phyloP scores from a whole-genome alignment of 164 flowering plant genomes.

The Liquidambar formosana region DNA sequence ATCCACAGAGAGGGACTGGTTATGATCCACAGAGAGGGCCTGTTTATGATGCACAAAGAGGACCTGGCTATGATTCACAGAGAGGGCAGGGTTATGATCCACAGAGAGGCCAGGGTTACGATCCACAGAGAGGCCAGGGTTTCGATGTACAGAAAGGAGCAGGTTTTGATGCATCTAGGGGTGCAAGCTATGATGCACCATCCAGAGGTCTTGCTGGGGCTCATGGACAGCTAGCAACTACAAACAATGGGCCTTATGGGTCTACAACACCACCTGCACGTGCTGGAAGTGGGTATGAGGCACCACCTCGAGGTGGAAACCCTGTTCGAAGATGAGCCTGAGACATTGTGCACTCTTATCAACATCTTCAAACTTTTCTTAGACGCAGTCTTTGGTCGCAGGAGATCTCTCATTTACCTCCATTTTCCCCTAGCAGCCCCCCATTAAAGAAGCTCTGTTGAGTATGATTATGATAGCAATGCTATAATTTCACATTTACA shows the following conservation, averaged over 20 bases:
- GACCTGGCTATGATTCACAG: conserved; percentile 26
- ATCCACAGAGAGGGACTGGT: conserved; percentile 22
- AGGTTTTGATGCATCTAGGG: conserved; percentile 25
- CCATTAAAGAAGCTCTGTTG: neutral
- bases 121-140: conserved; percentile 5
- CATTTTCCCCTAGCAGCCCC: neutral
- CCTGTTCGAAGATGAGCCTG: conserved; percentile 41
- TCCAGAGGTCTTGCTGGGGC: conserved; percentile 37
- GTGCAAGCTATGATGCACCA: conserved; percentile 28
- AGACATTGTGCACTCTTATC: neutral
- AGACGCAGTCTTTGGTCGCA: neutral
- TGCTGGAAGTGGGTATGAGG: conserved; percentile 37
- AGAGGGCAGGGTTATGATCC: conserved; percentile 30
- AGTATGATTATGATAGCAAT: neutral
- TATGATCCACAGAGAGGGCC: conserved; percentile 34
- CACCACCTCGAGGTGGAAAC: conserved; percentile 49
- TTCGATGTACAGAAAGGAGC: conserved; percentile 24
- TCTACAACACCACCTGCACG: conserved; percentile 54
- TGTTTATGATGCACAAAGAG: conserved; percentile 31
- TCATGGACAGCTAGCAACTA: conserved; percentile 40
- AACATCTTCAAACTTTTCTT: no score
- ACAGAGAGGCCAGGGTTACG: conserved; percentile 18
- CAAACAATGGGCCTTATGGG: conserved; percentile 39
- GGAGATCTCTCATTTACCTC: neutral
- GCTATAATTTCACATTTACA: neutral